These are phyloP conservation scores for Coprinopsis strossmayeri DNA, from an alignment of 768 basidiomycete species.

Conservation along the genomic window DNA sequence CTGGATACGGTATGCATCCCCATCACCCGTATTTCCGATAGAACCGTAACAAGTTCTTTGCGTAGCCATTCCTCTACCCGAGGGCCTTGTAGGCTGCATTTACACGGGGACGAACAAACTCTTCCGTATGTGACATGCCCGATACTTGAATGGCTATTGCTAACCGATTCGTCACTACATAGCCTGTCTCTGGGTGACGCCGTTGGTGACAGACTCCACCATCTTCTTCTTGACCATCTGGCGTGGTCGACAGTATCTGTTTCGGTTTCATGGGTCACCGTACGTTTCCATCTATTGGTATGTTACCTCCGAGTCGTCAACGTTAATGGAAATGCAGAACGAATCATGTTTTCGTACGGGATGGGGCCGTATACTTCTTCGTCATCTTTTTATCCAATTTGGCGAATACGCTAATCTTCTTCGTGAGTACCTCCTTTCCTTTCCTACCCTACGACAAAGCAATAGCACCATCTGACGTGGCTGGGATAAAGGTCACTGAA, in stretches of 20 bases:
- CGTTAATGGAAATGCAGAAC: constrained; percentile 9
- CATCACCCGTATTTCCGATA: neutral
- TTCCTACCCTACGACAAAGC: neutral
- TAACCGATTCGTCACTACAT: neutral
- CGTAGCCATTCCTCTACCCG: constrained; percentile 20
- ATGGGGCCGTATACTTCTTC: constrained; percentile 22
- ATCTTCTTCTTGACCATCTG: constrained; percentile 17
- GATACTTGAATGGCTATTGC: neutral
- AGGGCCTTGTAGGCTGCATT: constrained; percentile 21
- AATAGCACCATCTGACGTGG: neutral
- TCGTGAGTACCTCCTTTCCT: constrained; percentile 13
- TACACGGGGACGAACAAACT: constrained; percentile 16
- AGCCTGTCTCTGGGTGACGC: constrained; percentile 21
- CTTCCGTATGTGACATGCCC: constrained; percentile 16
- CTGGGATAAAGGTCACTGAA: neutral
- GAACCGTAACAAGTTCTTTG: neutral
- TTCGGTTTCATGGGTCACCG: neutral
- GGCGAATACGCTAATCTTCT: constrained; percentile 20
- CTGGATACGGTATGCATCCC: constrained; percentile 19
- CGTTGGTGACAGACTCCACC: constrained; percentile 17
- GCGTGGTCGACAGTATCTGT: constrained; percentile 13
- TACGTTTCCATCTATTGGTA: neutral
- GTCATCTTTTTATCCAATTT: constrained; percentile 21
- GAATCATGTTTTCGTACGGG: constrained; percentile 19
- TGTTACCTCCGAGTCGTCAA: neutral